Evolutionary conservation across 106 monocot genomes (phyloP), one percentile per base, ranked within the genome.

Genomic region (Cymbidium sinense): DNA sequence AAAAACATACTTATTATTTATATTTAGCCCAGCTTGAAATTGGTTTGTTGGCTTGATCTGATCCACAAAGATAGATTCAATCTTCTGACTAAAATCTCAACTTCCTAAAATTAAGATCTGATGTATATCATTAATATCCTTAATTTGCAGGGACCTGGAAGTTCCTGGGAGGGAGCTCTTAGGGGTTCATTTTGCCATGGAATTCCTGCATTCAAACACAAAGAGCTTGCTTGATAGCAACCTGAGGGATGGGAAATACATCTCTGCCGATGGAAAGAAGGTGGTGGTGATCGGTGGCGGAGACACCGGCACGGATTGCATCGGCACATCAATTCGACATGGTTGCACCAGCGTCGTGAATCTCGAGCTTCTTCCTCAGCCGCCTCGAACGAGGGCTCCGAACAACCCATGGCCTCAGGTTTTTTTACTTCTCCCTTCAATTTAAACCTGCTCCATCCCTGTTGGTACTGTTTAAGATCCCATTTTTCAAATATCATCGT

Each of bases 331-430:
- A 44, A 93, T 99, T 70, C 79, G 99, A 72, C 99, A 99, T 69
- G 99, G 99, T 2, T 99, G 99, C 86, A 86, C 86, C 9, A 74
- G 50, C 74, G 15, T 99, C 18, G 85, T 99, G 50, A 99, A 99
- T 72, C 83, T 99, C 17, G 99, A 99, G 81, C 94, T 99, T 37
- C 87, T 95, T 62, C 79, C 99, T 5, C 87, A 92, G 83, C 99
- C 99, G 70, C 95, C 99, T 50, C 41, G 70, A 61, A 86, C 79
- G 58, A 85, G 99, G 78, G 92, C 95, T 18, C 83, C 88, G 30
- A 88, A 85, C 70, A 99, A 99, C 85, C 99, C 99, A 15, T 99
- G 99, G 99, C 99, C 99, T 1, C 99, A 99, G 99, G 99, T 99
- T 27, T 73, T 11, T 5, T 9, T 2, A 2, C 9, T n/a, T 5